These are phyloP conservation scores for Astrocystis sublimbata DNA, from an alignment of 495 filamentous ascomycete genomes.

Conservation along the genomic window DNA sequence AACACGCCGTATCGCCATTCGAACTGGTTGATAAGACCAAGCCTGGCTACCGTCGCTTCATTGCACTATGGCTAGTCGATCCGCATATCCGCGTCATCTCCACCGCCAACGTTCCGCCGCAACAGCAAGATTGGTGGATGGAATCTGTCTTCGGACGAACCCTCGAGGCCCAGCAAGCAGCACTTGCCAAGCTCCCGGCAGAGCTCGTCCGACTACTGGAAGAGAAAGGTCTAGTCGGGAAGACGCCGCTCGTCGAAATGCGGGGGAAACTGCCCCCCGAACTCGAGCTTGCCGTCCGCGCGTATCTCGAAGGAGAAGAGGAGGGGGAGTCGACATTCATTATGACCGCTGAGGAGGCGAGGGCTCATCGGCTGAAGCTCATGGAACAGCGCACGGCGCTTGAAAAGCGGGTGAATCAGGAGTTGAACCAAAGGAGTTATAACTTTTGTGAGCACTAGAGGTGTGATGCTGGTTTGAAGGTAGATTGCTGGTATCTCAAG, in stretches of 20 bases:
- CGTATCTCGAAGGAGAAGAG: slow-evolving; percentile 29
- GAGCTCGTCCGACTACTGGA: slow-evolving; percentile 36
- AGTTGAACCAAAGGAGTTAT: not conserved
- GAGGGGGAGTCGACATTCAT: too few species aligned
- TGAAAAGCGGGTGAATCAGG: not conserved
- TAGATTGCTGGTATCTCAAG: too few species aligned
- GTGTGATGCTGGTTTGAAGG: too few species aligned
- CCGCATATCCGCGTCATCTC: slow-evolving; percentile 51
- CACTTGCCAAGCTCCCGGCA: slow-evolving; percentile 21
- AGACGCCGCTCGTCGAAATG: slow-evolving; percentile 17
- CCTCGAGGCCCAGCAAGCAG: not conserved
- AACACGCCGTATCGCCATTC: slow-evolving; percentile 57
- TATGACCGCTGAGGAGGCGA: slow-evolving; percentile 45
- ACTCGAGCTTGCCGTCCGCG: slow-evolving; percentile 39
- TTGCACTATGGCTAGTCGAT: slow-evolving; percentile 61
- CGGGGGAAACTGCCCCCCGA: slow-evolving; percentile 38
- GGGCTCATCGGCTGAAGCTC: slow-evolving; percentile 44
- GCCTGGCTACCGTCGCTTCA: slow-evolving; percentile 56
- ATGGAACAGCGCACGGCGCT: slow-evolving; percentile 47
- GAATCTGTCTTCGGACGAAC: slow-evolving; percentile 36
- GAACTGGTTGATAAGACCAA: slow-evolving; percentile 47
- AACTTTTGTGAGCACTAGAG: slow-evolving; percentile 8
- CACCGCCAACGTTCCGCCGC: slow-evolving; percentile 60
- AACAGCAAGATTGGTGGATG: slow-evolving; percentile 44
- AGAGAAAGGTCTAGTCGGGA: slow-evolving; percentile 35